phyloP scores from a whole-genome alignment of 345 rosid genomes.

The Eutrema yunnanense region DNA sequence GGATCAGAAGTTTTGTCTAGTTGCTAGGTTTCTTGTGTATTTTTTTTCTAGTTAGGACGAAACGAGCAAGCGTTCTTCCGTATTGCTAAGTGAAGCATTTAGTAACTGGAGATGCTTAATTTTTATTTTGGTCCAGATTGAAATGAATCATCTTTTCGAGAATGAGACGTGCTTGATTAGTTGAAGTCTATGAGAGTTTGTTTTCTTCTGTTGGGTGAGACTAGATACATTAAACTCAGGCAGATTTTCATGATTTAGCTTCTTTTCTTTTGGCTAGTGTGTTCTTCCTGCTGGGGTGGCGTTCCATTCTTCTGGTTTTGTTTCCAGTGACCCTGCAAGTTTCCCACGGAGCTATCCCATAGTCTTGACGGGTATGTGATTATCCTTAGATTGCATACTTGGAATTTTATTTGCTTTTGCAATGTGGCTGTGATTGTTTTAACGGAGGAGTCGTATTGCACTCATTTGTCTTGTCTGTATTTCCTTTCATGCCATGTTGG shows the following conservation, averaged over 20 bases:
- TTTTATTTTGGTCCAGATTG: neutral
- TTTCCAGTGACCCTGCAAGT: slow-evolving; percentile 49
- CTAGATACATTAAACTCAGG: neutral
- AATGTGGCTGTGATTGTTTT: neutral
- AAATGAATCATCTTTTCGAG: neutral
- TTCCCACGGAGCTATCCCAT: slow-evolving; percentile 92
- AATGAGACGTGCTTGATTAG: neutral
- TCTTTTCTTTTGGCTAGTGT: slow-evolving; percentile 44
- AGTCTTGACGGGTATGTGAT: slow-evolving; percentile 77
- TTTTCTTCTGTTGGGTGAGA: neutral
- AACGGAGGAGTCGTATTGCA: neutral
- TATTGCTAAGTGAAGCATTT: neutral
- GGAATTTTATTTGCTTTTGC: slow-evolving; percentile 1
- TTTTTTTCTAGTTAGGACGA: neutral
- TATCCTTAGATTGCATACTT: neutral
- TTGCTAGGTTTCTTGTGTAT: neutral
- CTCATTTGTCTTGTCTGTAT: neutral
- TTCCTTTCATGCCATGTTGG: neutral
- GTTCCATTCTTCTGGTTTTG: slow-evolving; percentile 66
- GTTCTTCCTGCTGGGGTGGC: slow-evolving; percentile 92
- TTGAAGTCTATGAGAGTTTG: neutral
- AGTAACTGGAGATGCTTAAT: neutral
- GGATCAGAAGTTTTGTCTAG: neutral
- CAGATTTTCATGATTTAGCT: neutral
- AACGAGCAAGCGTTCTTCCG: neutral